Percentiles rank a stretch among this genome's conserved stretches.
phyloP scores from a whole-genome alignment of 805 yeast genomes.

The Tetrapisispora arboricola region DNA sequence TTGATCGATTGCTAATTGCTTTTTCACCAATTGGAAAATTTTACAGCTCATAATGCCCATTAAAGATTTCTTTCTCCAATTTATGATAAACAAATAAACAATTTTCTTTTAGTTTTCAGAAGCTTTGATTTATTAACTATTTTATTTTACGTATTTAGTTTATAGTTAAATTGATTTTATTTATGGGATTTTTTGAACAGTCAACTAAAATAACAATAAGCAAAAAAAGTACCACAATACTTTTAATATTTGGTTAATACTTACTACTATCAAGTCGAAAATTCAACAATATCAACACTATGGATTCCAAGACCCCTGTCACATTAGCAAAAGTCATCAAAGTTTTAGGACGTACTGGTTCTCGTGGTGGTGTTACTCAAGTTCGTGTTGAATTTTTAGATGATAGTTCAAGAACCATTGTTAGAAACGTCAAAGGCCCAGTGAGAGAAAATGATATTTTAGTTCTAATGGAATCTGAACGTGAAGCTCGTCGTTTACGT shows the following conservation, averaged over 20 bases:
- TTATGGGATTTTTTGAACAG: no score
- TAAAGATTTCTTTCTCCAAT: no score
- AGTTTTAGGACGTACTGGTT: slow-evolving; percentile 99
- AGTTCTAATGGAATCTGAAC: slow-evolving; percentile 99
- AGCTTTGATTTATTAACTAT: no score
- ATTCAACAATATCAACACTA: slow-evolving; percentile 5
- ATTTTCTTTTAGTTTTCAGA: no score
- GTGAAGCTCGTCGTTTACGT: slow-evolving; percentile 97
- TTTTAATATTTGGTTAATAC: neutral
- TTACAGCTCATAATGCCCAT: no score
- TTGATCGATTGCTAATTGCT: no score
- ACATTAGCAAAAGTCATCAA: slow-evolving; percentile 99
- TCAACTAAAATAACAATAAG: no score
- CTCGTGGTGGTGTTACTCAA: slow-evolving; percentile 99
- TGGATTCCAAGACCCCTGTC: slow-evolving; percentile 69
- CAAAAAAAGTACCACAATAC: no score
- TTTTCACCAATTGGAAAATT: no score
- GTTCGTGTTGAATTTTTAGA: slow-evolving; percentile 96
- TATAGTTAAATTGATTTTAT: no score
- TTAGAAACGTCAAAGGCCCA: slow-evolving; percentile 97
- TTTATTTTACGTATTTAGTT: no score
- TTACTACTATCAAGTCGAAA: neutral
- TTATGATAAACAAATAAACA: no score
- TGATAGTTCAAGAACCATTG: slow-evolving; percentile 89
- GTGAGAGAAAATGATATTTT: slow-evolving; percentile 97